Conservation (phyloP, 768 basidiomycete genomes). For the Piloderma croceum region DNA sequence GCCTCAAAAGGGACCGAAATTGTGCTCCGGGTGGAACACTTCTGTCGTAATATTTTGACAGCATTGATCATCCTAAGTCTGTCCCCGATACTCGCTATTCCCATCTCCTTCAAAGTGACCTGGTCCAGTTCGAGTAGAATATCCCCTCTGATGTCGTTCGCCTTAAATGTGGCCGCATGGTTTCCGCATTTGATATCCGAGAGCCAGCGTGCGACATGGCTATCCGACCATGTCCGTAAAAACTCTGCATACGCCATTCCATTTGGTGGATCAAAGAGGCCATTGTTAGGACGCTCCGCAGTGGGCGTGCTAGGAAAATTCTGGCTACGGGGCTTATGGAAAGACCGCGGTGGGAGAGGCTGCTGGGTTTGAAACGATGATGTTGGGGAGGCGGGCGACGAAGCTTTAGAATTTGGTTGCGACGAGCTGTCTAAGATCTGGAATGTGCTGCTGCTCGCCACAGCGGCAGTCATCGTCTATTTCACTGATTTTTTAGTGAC, state of each 20-base stretch:
- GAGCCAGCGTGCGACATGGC: constrained; percentile 74
- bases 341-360: constrained; percentile 30
- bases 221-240: constrained; percentile 67
- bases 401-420: constrained; percentile 35
- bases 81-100: constrained; percentile 85
- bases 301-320: constrained; percentile 39
- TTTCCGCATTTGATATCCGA: constrained; percentile 65
- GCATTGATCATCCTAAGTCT: constrained; percentile 81
- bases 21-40: constrained; percentile 30
- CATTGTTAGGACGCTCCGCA: constrained; percentile 18
- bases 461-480: too few species aligned
- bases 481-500: too few species aligned
- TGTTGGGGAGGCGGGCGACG: constrained; percentile 41
- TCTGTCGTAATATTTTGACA: constrained; percentile 71
- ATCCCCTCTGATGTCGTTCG: constrained; percentile 89
- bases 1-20: background rate
- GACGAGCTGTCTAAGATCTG: constrained; percentile 31
- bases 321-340: constrained; percentile 37
- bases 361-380: constrained; percentile 34
- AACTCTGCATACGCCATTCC: constrained; percentile 58
- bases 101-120: constrained; percentile 83
- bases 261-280: constrained; percentile 49
- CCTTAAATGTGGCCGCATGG: constrained; percentile 64
- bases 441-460: constrained; percentile 27
- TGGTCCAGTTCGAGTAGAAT: constrained; percentile 91